phyloP scores from a whole-genome alignment of 192 early-diverging fungal genomes.

The Entomortierella lignicola region DNA sequence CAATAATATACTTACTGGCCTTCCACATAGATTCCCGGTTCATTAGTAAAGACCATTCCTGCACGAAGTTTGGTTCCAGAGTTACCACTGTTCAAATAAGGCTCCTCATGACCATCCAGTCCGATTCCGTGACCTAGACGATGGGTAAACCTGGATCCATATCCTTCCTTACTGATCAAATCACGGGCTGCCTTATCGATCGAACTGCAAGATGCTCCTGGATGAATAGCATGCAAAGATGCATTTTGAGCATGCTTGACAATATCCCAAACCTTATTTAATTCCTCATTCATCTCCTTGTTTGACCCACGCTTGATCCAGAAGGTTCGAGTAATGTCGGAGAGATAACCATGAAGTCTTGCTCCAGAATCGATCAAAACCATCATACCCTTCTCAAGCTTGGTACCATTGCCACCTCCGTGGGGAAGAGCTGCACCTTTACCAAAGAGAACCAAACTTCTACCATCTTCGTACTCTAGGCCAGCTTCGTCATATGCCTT shows the following conservation, averaged over 20 bases:
- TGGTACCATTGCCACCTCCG: conserved; percentile 55
- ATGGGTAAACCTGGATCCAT: conserved; percentile 61
- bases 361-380: conserved; percentile 65
- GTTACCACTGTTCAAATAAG: conserved; percentile 64
- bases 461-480: conserved; percentile 50
- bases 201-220: conserved; percentile 51
- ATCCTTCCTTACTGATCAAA: conserved; percentile 52
- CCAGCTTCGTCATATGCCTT: conserved; percentile 47
- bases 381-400: conserved; percentile 45
- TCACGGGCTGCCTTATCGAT: conserved; percentile 60
- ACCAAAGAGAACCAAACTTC: conserved; percentile 56
- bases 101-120: conserved; percentile 65
- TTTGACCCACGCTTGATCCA: conserved; percentile 45
- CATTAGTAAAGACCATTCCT: conserved; percentile 64
- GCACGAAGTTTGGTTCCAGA: conserved; percentile 43
- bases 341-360: conserved; percentile 57
- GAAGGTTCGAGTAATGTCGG: conserved; percentile 64
- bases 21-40: conserved; percentile 66
- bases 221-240: conserved; percentile 34
- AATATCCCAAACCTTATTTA: conserved; percentile 59
- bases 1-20: conserved; percentile 57
- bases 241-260: conserved; percentile 59
- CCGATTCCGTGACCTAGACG: conserved; percentile 66
- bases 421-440: conserved; percentile 64
- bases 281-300: conserved; percentile 49